Base-by-base conservation (phyloP, 495 filamentous ascomycete genomes). In the Cryomyces minteri region DNA sequence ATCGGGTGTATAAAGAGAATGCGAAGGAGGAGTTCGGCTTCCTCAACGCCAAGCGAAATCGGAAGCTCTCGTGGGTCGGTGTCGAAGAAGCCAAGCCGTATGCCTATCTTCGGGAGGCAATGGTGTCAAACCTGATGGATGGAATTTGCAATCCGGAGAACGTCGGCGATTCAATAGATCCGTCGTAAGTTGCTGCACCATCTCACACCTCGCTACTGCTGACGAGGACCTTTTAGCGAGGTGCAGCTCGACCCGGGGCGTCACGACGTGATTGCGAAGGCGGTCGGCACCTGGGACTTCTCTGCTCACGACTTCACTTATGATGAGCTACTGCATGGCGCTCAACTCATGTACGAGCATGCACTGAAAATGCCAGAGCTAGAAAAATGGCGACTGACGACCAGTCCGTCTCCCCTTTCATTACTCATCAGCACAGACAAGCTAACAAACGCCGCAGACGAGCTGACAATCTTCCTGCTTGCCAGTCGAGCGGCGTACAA, bases 31-130 rank as follows among this genome's bases (percentile, higher is more conserved):
- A 83, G 56, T 72, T 77, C 29, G 69, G 73, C 4, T 71, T 83
- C 43, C 50, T 84, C 10, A 74, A 79, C 25, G 61, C 70, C 43
- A 82, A 74, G 52, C 73, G 76, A 49, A 71, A 72, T 18, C 71
- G 88, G 43, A 92, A 90, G 60, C 75, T 84, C 43, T 94, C 88
- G 2, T 94, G 85, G 87, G 84, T 95, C 37, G 86, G 86, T 30
- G 72, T 88, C n/a, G 72, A 82, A 51, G 79, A 88, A 55, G 72
- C 80, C 54, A 84, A 87, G 55, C 82, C 81, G n/a, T 93, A 84
- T 66, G 76, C 81, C 28, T 94, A 92, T 62, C 67, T 94, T 48
- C 69, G 84, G 53, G 87, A 93, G 67, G 76, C 72, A 11, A 84
- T 84, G 77, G 88, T 96, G 25, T 88, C 85, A 1, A 83, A 76